Base-by-base conservation (phyloP, 371 early-diverging fungal genomes). In the Mortierella sp. region DNA sequence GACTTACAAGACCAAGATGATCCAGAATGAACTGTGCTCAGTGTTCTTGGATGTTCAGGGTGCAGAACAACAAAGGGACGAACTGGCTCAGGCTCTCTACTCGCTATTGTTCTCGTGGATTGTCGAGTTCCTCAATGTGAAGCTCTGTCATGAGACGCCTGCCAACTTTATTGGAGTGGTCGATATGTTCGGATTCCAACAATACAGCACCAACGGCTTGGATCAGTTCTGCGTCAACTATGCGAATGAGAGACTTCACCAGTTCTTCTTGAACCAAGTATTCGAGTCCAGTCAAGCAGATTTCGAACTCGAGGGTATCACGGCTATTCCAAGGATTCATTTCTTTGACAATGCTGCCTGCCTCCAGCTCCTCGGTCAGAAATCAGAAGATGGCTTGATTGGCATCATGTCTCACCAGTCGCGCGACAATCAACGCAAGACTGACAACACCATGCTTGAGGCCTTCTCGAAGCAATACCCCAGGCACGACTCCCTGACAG, bases 191-290 rank as follows among this genome's bases (percentile, higher is more conserved):
- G 94, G 95, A 12, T 89, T 90, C 74, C 84, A 87, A 54, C 78
- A 85, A 71, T 81, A 78, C 51, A 73, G 80, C 48, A 79, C 72
- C 48, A 90, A 87, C 72, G 88, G 87, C 1, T 89, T 95, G 71
- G 88, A 93, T 61, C 91, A 95, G 45, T 82, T 96, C 51, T 86
- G 94, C 41, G 83, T 87, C 63, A 96, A 97, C 79, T 97, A 92
- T 78, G 87, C 91, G 17, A 90, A 90, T 53, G 96, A 95, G 78
- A 83, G 91, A n/a, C 78, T 95, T n/a, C 87, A 86, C 43, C 84
- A 87, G 48, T 94, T 94, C 67, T 80, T 90, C 64, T 79, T 87
- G 60, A 84, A 90, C 61, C 89, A 92, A 53, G 81, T 90, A n/a
- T 91, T 92, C 73, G 87, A 85, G 29, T 60, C 81, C 4, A 86